Conservation (phyloP, 2,329 filamentous ascomycete genomes). For the Sporothrix dimorphospora region DNA sequence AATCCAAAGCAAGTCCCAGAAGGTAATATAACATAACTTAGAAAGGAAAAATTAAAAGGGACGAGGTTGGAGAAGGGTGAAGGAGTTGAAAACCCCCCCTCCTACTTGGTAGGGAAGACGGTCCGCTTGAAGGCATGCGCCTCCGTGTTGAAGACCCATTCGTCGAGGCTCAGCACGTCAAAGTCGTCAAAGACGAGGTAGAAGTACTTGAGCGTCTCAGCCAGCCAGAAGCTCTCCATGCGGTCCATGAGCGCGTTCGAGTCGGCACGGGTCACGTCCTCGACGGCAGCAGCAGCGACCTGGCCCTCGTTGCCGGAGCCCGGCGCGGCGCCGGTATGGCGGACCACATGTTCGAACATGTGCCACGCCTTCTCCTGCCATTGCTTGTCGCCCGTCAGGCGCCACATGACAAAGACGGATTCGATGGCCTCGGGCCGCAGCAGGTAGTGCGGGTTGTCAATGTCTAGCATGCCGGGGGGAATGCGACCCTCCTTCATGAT, state of each 20-base stretch:
- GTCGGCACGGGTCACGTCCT: slow-evolving; percentile 60
- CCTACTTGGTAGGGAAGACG: slow-evolving; percentile 25
- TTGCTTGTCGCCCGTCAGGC: slow-evolving; percentile 67
- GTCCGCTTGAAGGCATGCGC: slow-evolving; percentile 54
- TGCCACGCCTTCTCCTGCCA: slow-evolving; percentile 73
- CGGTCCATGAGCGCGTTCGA: slow-evolving; percentile 53
- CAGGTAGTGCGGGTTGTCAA: slow-evolving; percentile 63
- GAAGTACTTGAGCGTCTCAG: slow-evolving; percentile 70
- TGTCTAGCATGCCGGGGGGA: slow-evolving; percentile 58
- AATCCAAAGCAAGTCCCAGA: background rate
- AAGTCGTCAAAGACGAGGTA: slow-evolving; percentile 65
- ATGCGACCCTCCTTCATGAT: slow-evolving; percentile 50
- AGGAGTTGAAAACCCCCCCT: too few species aligned
- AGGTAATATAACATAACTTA: background rate
- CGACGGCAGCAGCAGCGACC: slow-evolving; percentile 66
- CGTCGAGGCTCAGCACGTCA: slow-evolving; percentile 61
- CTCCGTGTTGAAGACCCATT: slow-evolving; percentile 64
- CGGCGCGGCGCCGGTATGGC: slow-evolving; percentile 59
- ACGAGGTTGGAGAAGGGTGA: background rate
- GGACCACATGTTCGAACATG: slow-evolving; percentile 70
- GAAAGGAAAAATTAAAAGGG: background rate
- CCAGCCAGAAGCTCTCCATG: slow-evolving; percentile 79
- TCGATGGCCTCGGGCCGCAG: slow-evolving; percentile 79
- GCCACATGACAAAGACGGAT: slow-evolving; percentile 77
- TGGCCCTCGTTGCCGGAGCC: slow-evolving; percentile 21